Percentiles rank a stretch among this genome's conserved stretches.
phyloP scores from a whole-genome alignment of 2,329 filamentous ascomycete species.

The Nemania serpens region DNA sequence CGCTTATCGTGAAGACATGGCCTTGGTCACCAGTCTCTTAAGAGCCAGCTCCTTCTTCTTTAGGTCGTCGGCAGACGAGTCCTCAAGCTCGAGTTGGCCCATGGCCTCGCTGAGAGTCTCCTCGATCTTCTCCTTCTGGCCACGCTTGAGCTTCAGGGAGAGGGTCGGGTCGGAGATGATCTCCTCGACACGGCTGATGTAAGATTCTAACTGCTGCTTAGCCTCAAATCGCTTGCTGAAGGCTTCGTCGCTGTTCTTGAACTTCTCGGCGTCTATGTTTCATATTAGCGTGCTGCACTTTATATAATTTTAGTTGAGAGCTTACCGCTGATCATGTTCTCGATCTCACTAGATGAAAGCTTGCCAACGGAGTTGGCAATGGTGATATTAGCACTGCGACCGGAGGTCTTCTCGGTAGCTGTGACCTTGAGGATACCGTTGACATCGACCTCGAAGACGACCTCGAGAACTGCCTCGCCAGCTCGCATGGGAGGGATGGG shows the following conservation, averaged over 20 bases:
- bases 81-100: slow-evolving; percentile 95
- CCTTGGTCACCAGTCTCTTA: slow-evolving; percentile 98
- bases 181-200: slow-evolving; percentile 98
- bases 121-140: slow-evolving; percentile 99
- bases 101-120: slow-evolving; percentile 95
- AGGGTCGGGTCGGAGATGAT: slow-evolving; percentile 96
- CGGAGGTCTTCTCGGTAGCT: slow-evolving; percentile 97
- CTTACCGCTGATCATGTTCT: slow-evolving; percentile 91
- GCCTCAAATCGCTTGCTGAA: slow-evolving; percentile 99
- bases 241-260: slow-evolving; percentile 96
- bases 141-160: slow-evolving; percentile 97
- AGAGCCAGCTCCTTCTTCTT: slow-evolving; percentile 99
- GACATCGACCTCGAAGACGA: slow-evolving; percentile 99
- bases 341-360: slow-evolving; percentile 91
- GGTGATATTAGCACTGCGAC: slow-evolving; percentile 98
- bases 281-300: slow-evolving; percentile 23
- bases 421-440: slow-evolving; percentile 99
- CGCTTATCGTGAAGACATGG: slow-evolving; percentile 85
- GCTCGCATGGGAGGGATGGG: slow-evolving; percentile 88
- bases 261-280: slow-evolving; percentile 82
- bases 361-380: slow-evolving; percentile 99
- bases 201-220: slow-evolving; percentile 98
- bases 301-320: background rate
- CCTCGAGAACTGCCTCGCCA: slow-evolving; percentile 94
- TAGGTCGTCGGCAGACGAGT: slow-evolving; percentile 87